Percentiles rank a stretch among this genome's conserved stretches.
These are phyloP conservation scores for Lentinula novae-zelandiae DNA, from an alignment of 1,284 basidiomycete genomes.

Conservation along the genomic window DNA sequence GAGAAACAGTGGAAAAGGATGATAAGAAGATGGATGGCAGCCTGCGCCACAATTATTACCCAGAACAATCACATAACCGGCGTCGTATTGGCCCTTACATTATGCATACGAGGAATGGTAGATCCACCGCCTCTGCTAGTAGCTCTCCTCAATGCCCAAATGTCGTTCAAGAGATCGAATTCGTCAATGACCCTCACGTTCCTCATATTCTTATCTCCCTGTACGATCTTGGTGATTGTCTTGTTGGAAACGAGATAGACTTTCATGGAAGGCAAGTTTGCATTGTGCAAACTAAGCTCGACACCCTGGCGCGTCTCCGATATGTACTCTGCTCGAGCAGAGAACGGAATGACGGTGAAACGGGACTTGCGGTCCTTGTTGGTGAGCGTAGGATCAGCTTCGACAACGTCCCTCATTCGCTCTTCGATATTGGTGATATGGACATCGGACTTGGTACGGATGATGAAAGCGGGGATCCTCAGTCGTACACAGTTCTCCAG, in stretches of 20 bases:
- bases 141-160: constrained; percentile 3
- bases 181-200: constrained; percentile 11
- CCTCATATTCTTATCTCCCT: constrained; percentile 5
- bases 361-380: neutral
- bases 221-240: constrained; percentile 6
- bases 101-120: neutral
- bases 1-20: neutral
- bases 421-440: constrained; percentile 7
- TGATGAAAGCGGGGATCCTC: constrained; percentile 6
- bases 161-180: constrained; percentile 8
- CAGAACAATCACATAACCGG: neutral
- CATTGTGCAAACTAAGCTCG: constrained; percentile 1
- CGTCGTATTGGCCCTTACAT: neutral
- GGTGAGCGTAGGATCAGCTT: neutral
- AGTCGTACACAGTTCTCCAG: constrained; percentile 6
- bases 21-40: neutral
- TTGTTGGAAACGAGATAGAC: constrained; percentile 9
- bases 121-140: neutral
- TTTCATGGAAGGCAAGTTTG: constrained; percentile 6
- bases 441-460: constrained; percentile 8
- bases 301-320: constrained; percentile 9
- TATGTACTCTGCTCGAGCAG: constrained; percentile 9
- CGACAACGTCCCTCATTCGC: constrained; percentile 5
- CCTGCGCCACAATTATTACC: neutral
- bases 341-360: neutral